Base-by-base conservation (phyloP, 371 early-diverging fungal species). In the Mucor irregularis region DNA sequence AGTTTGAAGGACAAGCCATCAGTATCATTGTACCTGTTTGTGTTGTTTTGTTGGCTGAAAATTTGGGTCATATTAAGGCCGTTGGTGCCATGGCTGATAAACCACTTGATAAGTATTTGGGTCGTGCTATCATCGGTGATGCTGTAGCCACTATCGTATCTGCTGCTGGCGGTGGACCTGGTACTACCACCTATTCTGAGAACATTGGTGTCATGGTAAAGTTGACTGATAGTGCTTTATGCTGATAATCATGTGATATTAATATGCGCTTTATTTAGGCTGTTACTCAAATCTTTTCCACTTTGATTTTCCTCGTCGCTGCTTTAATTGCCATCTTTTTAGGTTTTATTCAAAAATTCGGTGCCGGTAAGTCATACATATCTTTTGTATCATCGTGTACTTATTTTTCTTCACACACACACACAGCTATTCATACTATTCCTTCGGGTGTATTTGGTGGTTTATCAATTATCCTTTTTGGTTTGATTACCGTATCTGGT, bases 371-470 rank as follows among this genome's bases (percentile, higher is more conserved):
- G 39, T 14, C 10, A 34, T 14, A 4, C 0, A 4, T 10, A n/a
- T 34, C 3, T 11, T 34, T 10, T 34, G 35, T 9, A 10, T 14
- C 10, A 5, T 13, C 10, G 10, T 34, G 11, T 34, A 34, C 3
- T 34, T 14, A 34, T 34, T 9, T 25, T 37, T 24, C 10, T 24
- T 19, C 21, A 56, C n/a, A n/a, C n/a, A n/a, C n/a, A n/a, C n/a
- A n/a, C n/a, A 34, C 21, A 39, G 66, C 81, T 14, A 70, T 85
- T 29, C 74, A 70, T 24, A 75, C 82, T 1, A 83, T 85, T 30
- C 85, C 85, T 21, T 43, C 68, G 21, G 82, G 82, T 35, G 81
- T 83, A 19, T 76, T 81, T 68, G 85, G 85, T 42, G 85, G 84
- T 11, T 55, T 81, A 13, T 70, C 75, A 1, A 68, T 85, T 29